Percentiles rank a stretch among this genome's conserved stretches.
phyloP scores from a whole-genome alignment of 2,329 filamentous ascomycete species.

The Monilinia polystroma region DNA sequence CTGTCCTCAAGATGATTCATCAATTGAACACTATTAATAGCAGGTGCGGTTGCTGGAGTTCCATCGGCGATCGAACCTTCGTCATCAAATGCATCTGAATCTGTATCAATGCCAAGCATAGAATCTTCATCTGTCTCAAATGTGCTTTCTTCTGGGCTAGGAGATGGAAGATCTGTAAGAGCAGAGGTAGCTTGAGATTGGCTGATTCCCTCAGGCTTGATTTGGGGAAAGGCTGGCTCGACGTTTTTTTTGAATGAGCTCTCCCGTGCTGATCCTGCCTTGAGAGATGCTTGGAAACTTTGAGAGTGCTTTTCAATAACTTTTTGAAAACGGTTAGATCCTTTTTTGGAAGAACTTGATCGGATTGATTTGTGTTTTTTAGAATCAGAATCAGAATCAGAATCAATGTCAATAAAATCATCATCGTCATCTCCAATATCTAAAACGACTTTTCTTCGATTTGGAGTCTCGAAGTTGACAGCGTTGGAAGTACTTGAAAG shows the following conservation, averaged over 20 bases:
- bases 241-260: background rate
- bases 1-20: constrained; percentile 38
- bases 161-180: background rate
- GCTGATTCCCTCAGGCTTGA: constrained; percentile 28
- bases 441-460: constrained; percentile 23
- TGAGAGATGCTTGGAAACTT: constrained; percentile 3
- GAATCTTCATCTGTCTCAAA: constrained; percentile 26
- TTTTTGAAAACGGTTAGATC: constrained; percentile 2
- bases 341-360: background rate
- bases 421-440: constrained; percentile 31
- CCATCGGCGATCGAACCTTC: constrained; percentile 1
- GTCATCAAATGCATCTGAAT: constrained; percentile 16
- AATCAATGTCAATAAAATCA: constrained; percentile 30
- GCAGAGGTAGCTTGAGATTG: constrained; percentile 18
- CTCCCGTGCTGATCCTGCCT: constrained; percentile 4
- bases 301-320: constrained; percentile 13
- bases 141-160: constrained; percentile 23
- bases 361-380: constrained; percentile 18
- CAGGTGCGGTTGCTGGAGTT: constrained; percentile 2
- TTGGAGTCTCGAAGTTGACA: constrained; percentile 30
- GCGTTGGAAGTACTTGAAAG: constrained; percentile 35
- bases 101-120: constrained; percentile 4
- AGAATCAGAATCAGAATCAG: constrained; percentile 30
- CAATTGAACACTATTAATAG: constrained; percentile 6
- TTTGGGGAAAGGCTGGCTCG: background rate